A percentile compares a stretch with the other conserved stretches of the same genome.
Conservation (phyloP, 164 flowering plant species). For the Sextonia rubra region DNA sequence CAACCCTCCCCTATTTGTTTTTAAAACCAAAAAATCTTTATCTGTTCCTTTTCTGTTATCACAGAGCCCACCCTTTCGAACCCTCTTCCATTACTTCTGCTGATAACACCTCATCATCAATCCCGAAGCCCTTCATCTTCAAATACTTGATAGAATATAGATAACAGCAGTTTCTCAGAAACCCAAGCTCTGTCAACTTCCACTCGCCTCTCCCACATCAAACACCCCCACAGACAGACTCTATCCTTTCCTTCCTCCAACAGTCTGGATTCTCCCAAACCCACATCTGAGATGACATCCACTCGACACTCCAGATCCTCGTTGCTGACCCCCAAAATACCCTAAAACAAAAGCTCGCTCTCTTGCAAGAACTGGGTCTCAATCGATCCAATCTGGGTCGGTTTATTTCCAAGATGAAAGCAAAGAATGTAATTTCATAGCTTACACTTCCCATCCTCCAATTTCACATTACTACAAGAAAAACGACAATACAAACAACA, state of each 20-base stretch:
- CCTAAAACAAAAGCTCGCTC: constrained; percentile 10
- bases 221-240: constrained; percentile 1
- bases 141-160: constrained; percentile 7
- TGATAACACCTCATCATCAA: background rate
- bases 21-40: too few relatives aligned
- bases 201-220: background rate
- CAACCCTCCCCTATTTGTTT: too few relatives aligned
- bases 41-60: background rate
- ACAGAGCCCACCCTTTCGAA: background rate
- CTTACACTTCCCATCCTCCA: too few relatives aligned
- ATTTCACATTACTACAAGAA: too few relatives aligned
- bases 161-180: constrained; percentile 5
- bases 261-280: constrained; percentile 7
- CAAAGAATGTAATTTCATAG: too few relatives aligned
- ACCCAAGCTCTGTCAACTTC: background rate
- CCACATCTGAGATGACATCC: constrained; percentile 11
- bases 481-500: too few relatives aligned
- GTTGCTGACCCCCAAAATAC: constrained; percentile 9
- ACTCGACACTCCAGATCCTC: constrained; percentile 4
- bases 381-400: constrained; percentile 7
- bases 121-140: background rate
- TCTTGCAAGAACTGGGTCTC: constrained; percentile 18
- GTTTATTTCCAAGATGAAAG: background rate
- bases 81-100: background rate
- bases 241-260: constrained; percentile 9